These are phyloP conservation scores for Takashimella tepidaria DNA, from an alignment of 1,284 basidiomycete species.

Conservation along the genomic window DNA sequence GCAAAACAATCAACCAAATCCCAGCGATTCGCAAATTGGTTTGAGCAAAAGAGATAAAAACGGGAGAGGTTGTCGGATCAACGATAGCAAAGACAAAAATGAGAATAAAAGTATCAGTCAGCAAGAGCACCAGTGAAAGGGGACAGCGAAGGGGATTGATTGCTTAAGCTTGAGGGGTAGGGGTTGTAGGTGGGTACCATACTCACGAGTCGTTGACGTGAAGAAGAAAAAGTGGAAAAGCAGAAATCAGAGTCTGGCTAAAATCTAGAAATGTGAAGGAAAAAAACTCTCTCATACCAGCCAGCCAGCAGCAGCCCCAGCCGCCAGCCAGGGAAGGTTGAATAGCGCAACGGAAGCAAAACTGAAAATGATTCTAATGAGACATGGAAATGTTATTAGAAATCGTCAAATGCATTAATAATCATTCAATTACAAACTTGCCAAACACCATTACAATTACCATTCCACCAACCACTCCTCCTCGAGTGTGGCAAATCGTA, in stretches of 20 bases:
- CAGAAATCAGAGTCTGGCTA: background rate
- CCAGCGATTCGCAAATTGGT: background rate
- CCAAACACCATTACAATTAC: no score
- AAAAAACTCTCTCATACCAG: no score
- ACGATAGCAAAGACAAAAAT: background rate
- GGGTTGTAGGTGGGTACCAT: background rate
- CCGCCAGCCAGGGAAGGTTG: no score
- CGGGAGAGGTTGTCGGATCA: background rate
- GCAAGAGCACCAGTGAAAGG: background rate
- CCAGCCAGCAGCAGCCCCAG: no score
- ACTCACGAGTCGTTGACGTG: background rate
- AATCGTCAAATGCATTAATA: no score
- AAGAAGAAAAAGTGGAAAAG: background rate
- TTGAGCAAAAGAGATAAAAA: constrained; percentile 5
- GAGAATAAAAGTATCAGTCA: background rate
- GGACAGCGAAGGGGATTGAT: background rate
- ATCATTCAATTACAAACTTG: no score
- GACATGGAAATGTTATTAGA: no score
- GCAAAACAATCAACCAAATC: constrained; percentile 7
- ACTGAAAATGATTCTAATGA: no score
- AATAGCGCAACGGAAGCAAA: no score
- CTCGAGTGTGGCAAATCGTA: no score
- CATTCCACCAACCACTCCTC: no score
- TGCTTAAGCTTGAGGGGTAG: background rate
- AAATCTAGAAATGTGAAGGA: no score